Evolutionary conservation across 371 early-diverging fungal genomes (phyloP).

Genomic region (Syncephalastrum monosporum): DNA sequence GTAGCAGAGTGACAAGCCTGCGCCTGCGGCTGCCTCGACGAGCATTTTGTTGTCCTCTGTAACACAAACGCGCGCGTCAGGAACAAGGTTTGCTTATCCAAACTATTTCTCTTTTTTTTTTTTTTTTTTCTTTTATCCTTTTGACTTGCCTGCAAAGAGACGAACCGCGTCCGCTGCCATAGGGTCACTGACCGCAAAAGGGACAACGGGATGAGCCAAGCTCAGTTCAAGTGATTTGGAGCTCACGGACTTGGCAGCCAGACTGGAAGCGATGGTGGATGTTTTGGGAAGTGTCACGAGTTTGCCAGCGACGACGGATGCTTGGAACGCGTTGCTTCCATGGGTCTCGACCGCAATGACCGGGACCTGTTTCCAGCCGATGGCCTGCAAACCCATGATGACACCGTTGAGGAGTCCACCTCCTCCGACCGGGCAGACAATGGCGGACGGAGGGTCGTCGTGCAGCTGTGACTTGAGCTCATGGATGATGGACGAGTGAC

Average conservation of each 20-base stretch:
- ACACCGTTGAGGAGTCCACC: constrained; percentile 73
- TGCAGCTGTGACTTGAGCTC: constrained; percentile 65
- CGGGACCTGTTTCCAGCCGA: constrained; percentile 64
- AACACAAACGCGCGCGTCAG: background rate
- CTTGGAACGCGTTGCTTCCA: constrained; percentile 72
- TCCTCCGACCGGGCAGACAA: constrained; percentile 70
- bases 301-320: constrained; percentile 61
- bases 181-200: constrained; percentile 62
- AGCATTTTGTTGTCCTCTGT: constrained; percentile 56
- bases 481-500: constrained; percentile 61
- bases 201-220: constrained; percentile 57
- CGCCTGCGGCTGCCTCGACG: constrained; percentile 64
- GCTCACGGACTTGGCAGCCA: constrained; percentile 52
- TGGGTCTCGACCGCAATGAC: constrained; percentile 75
- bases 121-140: background rate
- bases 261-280: constrained; percentile 54
- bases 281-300: constrained; percentile 52
- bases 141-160: constrained; percentile 50
- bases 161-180: constrained; percentile 59
- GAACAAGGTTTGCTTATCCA: background rate
- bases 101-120: too few species aligned
- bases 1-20: constrained; percentile 53
- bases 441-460: constrained; percentile 59
- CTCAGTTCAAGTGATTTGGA: constrained; percentile 58
- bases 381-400: constrained; percentile 58